Percentiles rank a stretch among this genome's conserved stretches.
Evolutionary conservation across 768 basidiomycete species (phyloP).

Genomic region (Amanita rimosa): DNA sequence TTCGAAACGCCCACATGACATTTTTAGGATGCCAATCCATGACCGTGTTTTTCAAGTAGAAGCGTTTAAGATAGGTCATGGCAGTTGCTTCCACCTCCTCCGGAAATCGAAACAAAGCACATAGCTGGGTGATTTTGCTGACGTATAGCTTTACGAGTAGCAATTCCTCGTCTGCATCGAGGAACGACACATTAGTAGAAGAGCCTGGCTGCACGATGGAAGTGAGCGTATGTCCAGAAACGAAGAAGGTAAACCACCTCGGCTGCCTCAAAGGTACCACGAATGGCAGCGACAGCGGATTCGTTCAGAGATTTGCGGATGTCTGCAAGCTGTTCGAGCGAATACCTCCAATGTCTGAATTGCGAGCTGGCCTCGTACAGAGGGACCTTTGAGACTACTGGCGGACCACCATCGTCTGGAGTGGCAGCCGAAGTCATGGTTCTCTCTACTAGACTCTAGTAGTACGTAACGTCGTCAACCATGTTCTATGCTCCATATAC

Average conservation of each 20-base stretch:
- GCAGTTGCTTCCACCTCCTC: constrained; percentile 94
- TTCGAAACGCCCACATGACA: constrained; percentile 63
- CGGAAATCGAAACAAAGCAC: constrained; percentile 76
- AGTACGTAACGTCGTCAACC: background rate
- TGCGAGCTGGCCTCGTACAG: constrained; percentile 76
- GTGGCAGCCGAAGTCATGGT: constrained; percentile 6
- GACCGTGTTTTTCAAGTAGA: constrained; percentile 94
- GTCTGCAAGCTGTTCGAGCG: constrained; percentile 46
- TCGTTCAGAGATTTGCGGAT: constrained; percentile 61
- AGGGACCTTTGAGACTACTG: no score
- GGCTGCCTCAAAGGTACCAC: constrained; percentile 65
- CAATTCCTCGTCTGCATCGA: constrained; percentile 74
- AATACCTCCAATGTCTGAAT: constrained; percentile 84
- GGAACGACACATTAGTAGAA: constrained; percentile 60
- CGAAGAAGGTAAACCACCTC: constrained; percentile 37
- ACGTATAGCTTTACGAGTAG: constrained; percentile 84
- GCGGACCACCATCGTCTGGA: constrained; percentile 5
- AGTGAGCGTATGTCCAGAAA: constrained; percentile 9
- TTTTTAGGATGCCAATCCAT: constrained; percentile 99
- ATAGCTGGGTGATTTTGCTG: constrained; percentile 76
- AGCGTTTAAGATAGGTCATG: constrained; percentile 85
- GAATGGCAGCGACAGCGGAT: constrained; percentile 68
- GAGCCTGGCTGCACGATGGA: constrained; percentile 49
- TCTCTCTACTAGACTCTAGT: no score
- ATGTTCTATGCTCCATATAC: constrained; percentile 48